phyloP scores from a whole-genome alignment of 208 protist species.

The Porcisia hertigi region DNA sequence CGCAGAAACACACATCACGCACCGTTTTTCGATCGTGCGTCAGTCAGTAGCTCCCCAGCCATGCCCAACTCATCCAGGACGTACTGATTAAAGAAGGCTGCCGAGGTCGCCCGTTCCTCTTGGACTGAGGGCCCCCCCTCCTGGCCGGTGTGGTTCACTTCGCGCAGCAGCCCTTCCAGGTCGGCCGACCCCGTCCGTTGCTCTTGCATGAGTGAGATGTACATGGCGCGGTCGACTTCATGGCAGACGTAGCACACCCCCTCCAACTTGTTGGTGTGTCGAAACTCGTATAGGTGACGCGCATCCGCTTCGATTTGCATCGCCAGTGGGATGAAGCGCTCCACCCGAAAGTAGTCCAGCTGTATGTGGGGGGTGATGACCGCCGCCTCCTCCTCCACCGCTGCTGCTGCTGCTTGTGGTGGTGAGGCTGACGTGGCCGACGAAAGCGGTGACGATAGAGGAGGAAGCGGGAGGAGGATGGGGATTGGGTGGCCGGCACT shows the following conservation, averaged over 20 bases:
- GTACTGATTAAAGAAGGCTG: conserved; percentile 82
- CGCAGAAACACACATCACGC: conserved; percentile 10
- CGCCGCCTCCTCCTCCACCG: background rate
- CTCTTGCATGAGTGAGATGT: conserved; percentile 62
- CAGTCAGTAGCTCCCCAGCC: conserved; percentile 52
- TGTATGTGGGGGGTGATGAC: conserved; percentile 23
- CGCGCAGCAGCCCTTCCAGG: conserved; percentile 15
- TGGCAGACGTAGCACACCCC: conserved; percentile 80
- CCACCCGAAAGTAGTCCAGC: conserved; percentile 82
- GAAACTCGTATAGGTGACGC: conserved; percentile 80
- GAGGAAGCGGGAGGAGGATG: conserved; percentile 2
- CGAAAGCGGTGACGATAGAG: background rate
- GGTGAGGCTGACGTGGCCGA: background rate
- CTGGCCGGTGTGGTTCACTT: background rate
- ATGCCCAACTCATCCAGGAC: conserved; percentile 83
- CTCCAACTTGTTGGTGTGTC: conserved; percentile 73
- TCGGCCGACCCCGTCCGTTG: conserved; percentile 25
- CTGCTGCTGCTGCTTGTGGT: no score
- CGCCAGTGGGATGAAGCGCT: conserved; percentile 83
- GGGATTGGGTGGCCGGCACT: background rate
- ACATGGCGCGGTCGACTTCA: conserved; percentile 70
- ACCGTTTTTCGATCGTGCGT: conserved; percentile 61
- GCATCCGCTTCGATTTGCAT: conserved; percentile 91
- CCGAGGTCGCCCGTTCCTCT: conserved; percentile 4
- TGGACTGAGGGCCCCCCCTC: background rate